These are phyloP conservation scores for Rhodosporidiobolus odoratus DNA, from an alignment of 768 basidiomycete genomes.

Conservation along the genomic window DNA sequence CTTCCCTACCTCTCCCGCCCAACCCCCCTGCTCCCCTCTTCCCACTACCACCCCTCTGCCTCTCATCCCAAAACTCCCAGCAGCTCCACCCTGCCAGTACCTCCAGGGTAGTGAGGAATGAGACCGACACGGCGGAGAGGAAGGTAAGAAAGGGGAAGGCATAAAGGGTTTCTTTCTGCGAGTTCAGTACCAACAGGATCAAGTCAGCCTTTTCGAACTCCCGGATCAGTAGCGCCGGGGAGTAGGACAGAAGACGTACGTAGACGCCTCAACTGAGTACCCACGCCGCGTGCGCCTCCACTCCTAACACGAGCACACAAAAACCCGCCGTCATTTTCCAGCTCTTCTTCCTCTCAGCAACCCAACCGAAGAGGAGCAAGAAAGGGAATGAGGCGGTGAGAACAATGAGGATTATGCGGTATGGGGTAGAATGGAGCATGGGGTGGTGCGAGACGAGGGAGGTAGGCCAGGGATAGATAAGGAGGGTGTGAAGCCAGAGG, in stretches of 20 bases:
- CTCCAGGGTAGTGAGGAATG: background rate
- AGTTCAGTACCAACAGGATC: background rate
- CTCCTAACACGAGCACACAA: background rate
- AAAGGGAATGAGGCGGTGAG: background rate
- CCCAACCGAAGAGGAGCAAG: background rate
- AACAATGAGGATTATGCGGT: background rate
- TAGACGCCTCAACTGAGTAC: background rate
- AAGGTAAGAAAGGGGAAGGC: background rate
- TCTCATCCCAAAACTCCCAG: background rate
- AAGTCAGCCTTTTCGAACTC: background rate
- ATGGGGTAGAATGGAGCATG: background rate
- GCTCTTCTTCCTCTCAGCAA: background rate
- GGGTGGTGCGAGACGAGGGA: background rate
- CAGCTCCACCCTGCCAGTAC: background rate
- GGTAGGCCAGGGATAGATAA: background rate
- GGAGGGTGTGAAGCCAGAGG: slow-evolving; percentile 1
- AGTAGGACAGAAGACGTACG: background rate
- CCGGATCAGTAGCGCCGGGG: background rate
- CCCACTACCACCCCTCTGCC: background rate
- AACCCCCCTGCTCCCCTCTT: background rate
- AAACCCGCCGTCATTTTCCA: background rate
- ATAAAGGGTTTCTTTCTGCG: background rate
- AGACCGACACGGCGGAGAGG: background rate
- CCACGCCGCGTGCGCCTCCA: background rate
- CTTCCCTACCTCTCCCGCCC: background rate